Evolutionary conservation across 306 rosid genomes (phyloP).

Genomic region (Inga laurina): DNA sequence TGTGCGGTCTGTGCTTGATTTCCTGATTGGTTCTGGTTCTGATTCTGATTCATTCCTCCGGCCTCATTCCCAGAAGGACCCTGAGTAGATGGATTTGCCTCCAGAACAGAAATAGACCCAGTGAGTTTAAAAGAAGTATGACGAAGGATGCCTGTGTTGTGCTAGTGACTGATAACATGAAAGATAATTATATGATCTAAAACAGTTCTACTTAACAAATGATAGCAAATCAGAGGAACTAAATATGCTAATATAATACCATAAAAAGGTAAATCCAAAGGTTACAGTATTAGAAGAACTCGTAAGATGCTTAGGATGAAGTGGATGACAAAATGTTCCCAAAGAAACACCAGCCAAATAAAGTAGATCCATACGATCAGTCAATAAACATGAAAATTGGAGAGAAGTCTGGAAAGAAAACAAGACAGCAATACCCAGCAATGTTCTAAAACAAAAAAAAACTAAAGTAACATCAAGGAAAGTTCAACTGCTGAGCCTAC

Average conservation of each 20-base stretch:
- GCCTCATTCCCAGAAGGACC: conserved; percentile 65
- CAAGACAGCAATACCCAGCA: not conserved
- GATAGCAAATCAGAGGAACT: conserved; percentile 24
- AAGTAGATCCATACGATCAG: conserved; percentile 14
- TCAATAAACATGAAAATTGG: conserved; percentile 1
- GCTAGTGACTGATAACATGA: conserved; percentile 8
- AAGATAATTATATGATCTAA: conserved; percentile 15
- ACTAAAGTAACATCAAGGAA: not conserved
- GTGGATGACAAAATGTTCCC: not conserved
- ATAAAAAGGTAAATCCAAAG: conserved; percentile 3
- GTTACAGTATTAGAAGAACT: conserved; percentile 13
- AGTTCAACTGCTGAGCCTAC: conserved; percentile 4
- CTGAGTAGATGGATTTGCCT: conserved; percentile 49
- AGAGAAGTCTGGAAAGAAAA: not conserved
- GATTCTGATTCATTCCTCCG: conserved; percentile 36
- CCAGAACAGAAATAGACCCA: conserved; percentile 22
- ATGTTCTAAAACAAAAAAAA: conserved; percentile 26
- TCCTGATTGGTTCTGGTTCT: conserved; percentile 54
- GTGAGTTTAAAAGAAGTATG: conserved; percentile 25
- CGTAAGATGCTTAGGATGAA: conserved; percentile 21
- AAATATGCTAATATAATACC: not conserved
- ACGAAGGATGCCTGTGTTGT: not conserved
- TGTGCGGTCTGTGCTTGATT: conserved; percentile 72
- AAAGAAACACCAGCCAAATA: conserved; percentile 5
- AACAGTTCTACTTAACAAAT: conserved; percentile 20